Conservation (phyloP, 225 moss, liverwort and hornwort species). For the Sphagnum contortum region DNA sequence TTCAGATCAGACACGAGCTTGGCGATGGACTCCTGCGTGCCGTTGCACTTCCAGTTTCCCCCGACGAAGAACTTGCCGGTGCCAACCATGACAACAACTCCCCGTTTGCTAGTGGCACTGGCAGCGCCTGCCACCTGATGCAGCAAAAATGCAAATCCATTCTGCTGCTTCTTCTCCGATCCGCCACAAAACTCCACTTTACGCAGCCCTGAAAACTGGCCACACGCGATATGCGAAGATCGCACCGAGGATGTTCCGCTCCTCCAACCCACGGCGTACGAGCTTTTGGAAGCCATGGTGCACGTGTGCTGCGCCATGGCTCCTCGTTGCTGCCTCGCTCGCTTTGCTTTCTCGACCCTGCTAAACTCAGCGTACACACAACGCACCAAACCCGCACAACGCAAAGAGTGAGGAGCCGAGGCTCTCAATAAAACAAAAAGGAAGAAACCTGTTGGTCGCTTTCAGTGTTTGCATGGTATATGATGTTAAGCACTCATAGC, state of each 20-base stretch:
- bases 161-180: not conserved
- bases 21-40: slow-evolving; percentile 1
- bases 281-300: slow-evolving; percentile 3
- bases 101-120: slow-evolving; percentile 1
- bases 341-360: no score
- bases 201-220: slow-evolving; percentile 2
- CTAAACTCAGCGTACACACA: no score
- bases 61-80: slow-evolving; percentile 7
- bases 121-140: not conserved
- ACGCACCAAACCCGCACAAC: no score
- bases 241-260: not conserved
- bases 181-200: not conserved
- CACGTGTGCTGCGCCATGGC: slow-evolving; percentile 5
- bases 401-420: no score
- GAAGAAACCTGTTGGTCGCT: no score
- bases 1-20: slow-evolving; percentile 3
- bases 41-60: slow-evolving; percentile 7
- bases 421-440: no score
- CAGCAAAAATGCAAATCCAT: no score
- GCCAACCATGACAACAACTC: slow-evolving; percentile 3
- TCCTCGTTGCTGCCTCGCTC: not conserved
- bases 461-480: no score
- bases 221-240: slow-evolving; percentile 1
- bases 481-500: no score
- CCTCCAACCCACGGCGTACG: not conserved